Base-by-base conservation (phyloP, 768 basidiomycete species). In the Cystobasidium onofrii region DNA sequence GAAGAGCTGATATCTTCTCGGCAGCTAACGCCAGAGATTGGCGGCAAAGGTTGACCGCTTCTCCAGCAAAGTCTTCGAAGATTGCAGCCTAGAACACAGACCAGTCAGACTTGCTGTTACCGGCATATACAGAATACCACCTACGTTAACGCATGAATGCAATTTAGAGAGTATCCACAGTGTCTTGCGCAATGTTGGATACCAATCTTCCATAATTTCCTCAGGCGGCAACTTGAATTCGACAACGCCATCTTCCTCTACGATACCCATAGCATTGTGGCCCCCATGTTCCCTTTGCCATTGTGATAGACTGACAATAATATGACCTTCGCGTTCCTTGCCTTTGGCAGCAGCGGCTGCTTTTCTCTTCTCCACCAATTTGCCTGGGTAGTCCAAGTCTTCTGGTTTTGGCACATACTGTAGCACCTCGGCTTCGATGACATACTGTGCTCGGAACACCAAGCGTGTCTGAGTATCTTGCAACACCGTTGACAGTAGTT, bases 391-490 rank as follows among this genome's bases (percentile, higher is more conserved):
- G 17, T 87, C 87, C 60, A 98, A 81, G 80, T 97, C 94, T 76
- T 88, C 89, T 1, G 84, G 81, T 75, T 87, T 89, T 0, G 92
- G 88, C 0, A 85, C 84, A 80, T 89, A 97, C 78, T 90, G 88
- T 76, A 89, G 84, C 41, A 98, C 91, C 64, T 97, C 95, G 36
- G 86, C 86, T 78, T 93, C 90, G 36, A 99, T 87, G 55, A 96
- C 85, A 0, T 91, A 86, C 81, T 98, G 94, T 6, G 94, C 94
- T 80, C 96, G 90, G 85, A 98, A 98, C 78, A 97, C 92, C 57
- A 98, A 81, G 69, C 93, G 83, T 15, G 96, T 97, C 83, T 98
- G 95, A 0, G 94, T 92, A 79, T 98, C 95, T 80, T 97, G 94
- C 31, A 97, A 81, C 0, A 97, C 88, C 87, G 93, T 91, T 79